Evolutionary conservation across 1,284 basidiomycete genomes (phyloP).

Genomic region (Ustilago nuda): DNA sequence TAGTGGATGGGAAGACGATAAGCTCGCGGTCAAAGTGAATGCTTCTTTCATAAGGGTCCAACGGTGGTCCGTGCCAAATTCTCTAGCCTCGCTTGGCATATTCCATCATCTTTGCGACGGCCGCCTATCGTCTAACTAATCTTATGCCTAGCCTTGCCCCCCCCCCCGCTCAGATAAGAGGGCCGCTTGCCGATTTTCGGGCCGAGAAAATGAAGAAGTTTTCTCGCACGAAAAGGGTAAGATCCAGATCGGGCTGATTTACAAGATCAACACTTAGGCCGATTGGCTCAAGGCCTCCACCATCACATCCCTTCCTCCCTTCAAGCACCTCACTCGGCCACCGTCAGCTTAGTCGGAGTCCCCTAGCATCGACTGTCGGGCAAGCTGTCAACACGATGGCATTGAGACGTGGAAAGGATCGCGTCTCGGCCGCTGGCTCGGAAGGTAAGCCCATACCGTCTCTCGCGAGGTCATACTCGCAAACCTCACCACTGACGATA

Average conservation of each 20-base stretch:
- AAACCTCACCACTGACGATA: not conserved
- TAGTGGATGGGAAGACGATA: no score
- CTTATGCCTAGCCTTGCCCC: no score
- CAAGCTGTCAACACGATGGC: conserved; percentile 20
- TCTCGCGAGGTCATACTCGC: not conserved
- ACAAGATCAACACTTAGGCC: conserved; percentile 14
- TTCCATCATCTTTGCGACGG: no score
- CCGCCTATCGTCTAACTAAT: not conserved
- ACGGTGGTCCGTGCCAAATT: no score
- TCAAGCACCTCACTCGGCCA: not conserved
- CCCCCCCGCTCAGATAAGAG: not conserved
- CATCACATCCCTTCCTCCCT: conserved; percentile 14
- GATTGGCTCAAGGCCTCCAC: conserved; percentile 1
- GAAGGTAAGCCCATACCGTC: conserved; percentile 28
- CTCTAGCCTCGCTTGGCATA: no score
- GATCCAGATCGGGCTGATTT: not conserved
- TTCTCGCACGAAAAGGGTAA: not conserved
- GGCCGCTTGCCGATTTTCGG: not conserved
- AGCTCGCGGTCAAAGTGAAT: no score
- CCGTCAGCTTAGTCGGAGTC: not conserved
- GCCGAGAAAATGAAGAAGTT: not conserved
- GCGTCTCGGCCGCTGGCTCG: conserved; percentile 43
- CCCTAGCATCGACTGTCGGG: not conserved
- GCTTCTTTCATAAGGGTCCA: no score
- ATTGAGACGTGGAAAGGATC: conserved; percentile 44